phyloP scores from a whole-genome alignment of 345 rosid genomes.

The Gossypium rotundifolium region DNA sequence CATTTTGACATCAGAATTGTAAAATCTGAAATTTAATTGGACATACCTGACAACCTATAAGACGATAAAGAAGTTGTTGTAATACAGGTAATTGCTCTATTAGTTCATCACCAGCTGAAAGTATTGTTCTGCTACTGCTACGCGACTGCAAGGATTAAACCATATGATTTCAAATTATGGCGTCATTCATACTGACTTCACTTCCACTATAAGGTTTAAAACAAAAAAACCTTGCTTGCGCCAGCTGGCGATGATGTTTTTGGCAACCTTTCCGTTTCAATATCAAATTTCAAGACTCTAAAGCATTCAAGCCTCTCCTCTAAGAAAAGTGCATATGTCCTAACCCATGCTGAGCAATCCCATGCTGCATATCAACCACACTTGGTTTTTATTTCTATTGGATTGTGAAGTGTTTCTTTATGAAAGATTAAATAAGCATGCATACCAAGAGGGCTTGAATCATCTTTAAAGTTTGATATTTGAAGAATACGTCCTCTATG shows the following conservation, averaged over 20 bases:
- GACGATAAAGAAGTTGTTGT: constrained; percentile 88
- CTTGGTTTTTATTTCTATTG: no score
- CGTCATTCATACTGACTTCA: background rate
- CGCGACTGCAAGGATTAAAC: constrained; percentile 38
- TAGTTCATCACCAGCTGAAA: constrained; percentile 51
- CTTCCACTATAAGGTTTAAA: background rate
- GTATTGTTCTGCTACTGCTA: constrained; percentile 63
- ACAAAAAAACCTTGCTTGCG: constrained; percentile 45
- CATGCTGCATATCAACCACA: constrained; percentile 50
- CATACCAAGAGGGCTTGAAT: constrained; percentile 83
- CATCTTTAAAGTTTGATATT: constrained; percentile 91
- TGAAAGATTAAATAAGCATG: background rate
- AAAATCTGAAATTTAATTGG: background rate
- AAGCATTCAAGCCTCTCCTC: constrained; percentile 94
- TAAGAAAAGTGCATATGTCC: constrained; percentile 79
- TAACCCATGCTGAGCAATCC: constrained; percentile 96
- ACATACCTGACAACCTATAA: constrained; percentile 70
- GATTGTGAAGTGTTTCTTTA: no score
- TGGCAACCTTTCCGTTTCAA: constrained; percentile 77
- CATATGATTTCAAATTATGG: background rate
- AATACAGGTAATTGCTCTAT: constrained; percentile 83
- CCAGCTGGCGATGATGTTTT: constrained; percentile 35
- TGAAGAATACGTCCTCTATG: constrained; percentile 75
- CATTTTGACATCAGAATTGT: background rate
- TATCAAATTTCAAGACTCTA: constrained; percentile 66